These are phyloP conservation scores for Hemisphaericaspora xylanilytica DNA, from an alignment of 1,139 yeast species.

Conservation along the genomic window DNA sequence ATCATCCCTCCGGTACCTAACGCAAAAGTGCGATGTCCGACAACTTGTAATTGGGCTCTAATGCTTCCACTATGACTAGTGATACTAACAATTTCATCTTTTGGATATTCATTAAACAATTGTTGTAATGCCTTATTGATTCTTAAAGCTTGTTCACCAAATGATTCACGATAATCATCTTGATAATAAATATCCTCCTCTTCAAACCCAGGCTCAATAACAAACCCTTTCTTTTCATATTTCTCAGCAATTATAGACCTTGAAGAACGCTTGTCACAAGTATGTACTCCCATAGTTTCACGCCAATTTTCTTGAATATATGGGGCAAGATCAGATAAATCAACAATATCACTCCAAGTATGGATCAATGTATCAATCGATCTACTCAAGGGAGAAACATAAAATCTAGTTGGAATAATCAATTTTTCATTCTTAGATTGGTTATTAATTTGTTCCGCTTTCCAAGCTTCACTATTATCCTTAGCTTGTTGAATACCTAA, in stretches of 20 bases:
- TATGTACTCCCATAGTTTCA: constrained; percentile 45
- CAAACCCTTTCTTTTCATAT: constrained; percentile 30
- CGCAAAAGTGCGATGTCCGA: constrained; percentile 41
- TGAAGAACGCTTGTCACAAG: constrained; percentile 44
- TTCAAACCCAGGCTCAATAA: constrained; percentile 37
- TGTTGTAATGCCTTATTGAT: constrained; percentile 36
- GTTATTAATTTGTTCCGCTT: constrained; percentile 19
- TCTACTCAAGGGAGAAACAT: constrained; percentile 37
- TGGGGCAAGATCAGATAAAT: constrained; percentile 26
- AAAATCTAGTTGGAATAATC: constrained; percentile 31
- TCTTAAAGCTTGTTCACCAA: constrained; percentile 41
- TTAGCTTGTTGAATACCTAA: constrained; percentile 42
- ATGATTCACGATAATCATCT: constrained; percentile 39
- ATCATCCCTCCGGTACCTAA: constrained; percentile 48
- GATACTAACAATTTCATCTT: constrained; percentile 26
- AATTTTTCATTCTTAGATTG: constrained; percentile 16
- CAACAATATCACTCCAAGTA: constrained; percentile 33
- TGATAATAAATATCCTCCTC: constrained; percentile 42
- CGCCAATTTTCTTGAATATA: constrained; percentile 41
- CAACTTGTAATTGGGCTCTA: constrained; percentile 38
- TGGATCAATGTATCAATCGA: constrained; percentile 37
- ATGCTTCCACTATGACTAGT: constrained; percentile 44
- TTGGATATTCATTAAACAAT: constrained; percentile 24
- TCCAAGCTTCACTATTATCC: constrained; percentile 26
- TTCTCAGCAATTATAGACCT: constrained; percentile 29